Base-by-base conservation (phyloP, 306 rosid genomes). In the Glycine latifolia region DNA sequence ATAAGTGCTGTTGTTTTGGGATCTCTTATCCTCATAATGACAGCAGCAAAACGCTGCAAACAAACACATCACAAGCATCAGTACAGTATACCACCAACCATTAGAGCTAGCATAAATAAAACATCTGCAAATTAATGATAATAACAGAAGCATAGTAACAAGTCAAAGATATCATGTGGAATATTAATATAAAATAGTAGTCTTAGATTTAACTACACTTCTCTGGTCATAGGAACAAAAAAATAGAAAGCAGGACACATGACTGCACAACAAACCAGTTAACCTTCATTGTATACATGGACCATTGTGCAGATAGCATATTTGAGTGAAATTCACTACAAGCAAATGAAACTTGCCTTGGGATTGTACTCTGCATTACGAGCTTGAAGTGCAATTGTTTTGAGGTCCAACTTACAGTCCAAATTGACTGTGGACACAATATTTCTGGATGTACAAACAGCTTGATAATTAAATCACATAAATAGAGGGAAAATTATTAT, bases 291-390 rank as follows among this genome's bases (percentile, higher is more conserved):
- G 2, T 35, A 11, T 43, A 13, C 6, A 48, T n/a, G 7, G 66
- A 55, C 31, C 31, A 26, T 26, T 44, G 46, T 1, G 16, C 76
- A 75, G 16, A 14, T 16, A 50, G 6, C 31, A 58, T 8, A 59
- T 55, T 60, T 46, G 26, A 49, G 31, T 56, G 54, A 47, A 81
- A 71, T 44, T 71, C 31, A 54, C 7, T 13, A 20, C 35, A 78
- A 59, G 55, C 12, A 43, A 39, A 62, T 1, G 33, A 69, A 55
- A 84, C 92, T 65, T 88, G 87, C 99, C 94, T 91, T 95, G 77
- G 99, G 99, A 87, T 93, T 95, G 90, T 95, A 95, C 87, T 95
- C 97, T 16, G 99, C 97, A 84, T 93, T 95, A 83, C 96, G 94
- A 77, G 99, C 99, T 84, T 89, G 96, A 33, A 91, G 88, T 6